Evolutionary conservation across 345 rosid species (phyloP).

Genomic region (Citrus cavaleriei): DNA sequence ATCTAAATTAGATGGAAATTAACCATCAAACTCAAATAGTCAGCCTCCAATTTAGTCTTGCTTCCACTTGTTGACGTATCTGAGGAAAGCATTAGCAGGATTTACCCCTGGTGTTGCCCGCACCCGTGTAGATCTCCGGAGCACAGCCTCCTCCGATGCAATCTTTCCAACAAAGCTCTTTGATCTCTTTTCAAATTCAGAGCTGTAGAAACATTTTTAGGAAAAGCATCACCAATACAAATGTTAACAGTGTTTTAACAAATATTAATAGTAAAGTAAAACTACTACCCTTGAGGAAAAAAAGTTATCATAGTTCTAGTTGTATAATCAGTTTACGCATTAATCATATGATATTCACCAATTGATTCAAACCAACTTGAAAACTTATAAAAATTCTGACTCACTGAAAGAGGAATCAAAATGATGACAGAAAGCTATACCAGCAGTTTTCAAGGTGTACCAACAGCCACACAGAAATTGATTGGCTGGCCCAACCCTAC

Average conservation of each 20-base stretch:
- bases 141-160: slow-evolving; percentile 76
- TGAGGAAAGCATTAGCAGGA: slow-evolving; percentile 69
- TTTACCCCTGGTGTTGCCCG: slow-evolving; percentile 80
- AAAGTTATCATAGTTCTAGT: not conserved
- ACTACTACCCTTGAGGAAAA: not conserved
- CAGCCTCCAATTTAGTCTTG: slow-evolving; percentile 43
- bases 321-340: not conserved
- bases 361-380: not conserved
- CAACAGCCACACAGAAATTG: not conserved
- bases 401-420: not conserved
- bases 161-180: slow-evolving; percentile 55
- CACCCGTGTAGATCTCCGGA: slow-evolving; percentile 86
- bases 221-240: not conserved
- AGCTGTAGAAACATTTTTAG: slow-evolving; percentile 34
- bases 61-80: slow-evolving; percentile 92
- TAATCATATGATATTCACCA: not conserved
- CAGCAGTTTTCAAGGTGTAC: not conserved
- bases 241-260: too few species aligned
- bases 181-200: slow-evolving; percentile 60
- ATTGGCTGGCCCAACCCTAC: not conserved
- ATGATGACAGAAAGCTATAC: not conserved
- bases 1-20: not conserved
- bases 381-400: not conserved
- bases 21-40: not conserved
- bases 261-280: too few species aligned